These are phyloP conservation scores for Fraxinus velutina DNA, from an alignment of 305 asterid genomes.

Conservation along the genomic window DNA sequence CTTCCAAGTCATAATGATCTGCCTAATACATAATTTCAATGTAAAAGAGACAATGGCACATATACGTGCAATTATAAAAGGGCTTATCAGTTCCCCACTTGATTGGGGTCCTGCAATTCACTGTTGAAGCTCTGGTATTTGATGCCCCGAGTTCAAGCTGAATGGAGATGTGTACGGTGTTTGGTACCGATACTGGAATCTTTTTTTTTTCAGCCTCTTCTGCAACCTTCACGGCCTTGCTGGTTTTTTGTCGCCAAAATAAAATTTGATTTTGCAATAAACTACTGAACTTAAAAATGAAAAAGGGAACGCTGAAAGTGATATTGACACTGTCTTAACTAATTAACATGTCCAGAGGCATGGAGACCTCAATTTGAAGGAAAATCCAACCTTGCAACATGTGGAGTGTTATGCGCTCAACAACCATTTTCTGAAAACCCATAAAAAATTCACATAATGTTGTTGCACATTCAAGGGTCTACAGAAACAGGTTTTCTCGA, in stretches of 20 bases:
- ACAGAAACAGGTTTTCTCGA: neutral
- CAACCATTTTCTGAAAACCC: constrained; percentile 60
- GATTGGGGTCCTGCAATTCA: constrained; percentile 17
- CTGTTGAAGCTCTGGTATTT: constrained; percentile 39
- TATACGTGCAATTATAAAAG: neutral
- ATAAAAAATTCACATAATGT: neutral
- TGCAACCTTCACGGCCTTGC: constrained; percentile 67
- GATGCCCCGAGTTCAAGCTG: constrained; percentile 63
- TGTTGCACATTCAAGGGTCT: neutral
- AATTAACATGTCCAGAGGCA: constrained; percentile 60
- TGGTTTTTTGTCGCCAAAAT: constrained; percentile 17
- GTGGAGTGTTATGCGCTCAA: constrained; percentile 71
- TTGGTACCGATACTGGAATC: constrained; percentile 46
- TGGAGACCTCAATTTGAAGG: constrained; percentile 80
- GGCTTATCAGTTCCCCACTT: neutral
- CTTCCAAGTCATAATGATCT: neutral
- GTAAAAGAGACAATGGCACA: neutral
- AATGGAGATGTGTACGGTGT: constrained; percentile 48
- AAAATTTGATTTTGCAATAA: neutral
- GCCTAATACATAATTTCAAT: neutral
- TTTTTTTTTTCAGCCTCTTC: constrained; percentile 56
- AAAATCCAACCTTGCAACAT: constrained; percentile 70
- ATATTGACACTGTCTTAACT: constrained; percentile 35
- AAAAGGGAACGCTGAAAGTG: neutral
- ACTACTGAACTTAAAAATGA: neutral